Conservation (phyloP, 257 asterid genomes). For the Petrea volubilis region DNA sequence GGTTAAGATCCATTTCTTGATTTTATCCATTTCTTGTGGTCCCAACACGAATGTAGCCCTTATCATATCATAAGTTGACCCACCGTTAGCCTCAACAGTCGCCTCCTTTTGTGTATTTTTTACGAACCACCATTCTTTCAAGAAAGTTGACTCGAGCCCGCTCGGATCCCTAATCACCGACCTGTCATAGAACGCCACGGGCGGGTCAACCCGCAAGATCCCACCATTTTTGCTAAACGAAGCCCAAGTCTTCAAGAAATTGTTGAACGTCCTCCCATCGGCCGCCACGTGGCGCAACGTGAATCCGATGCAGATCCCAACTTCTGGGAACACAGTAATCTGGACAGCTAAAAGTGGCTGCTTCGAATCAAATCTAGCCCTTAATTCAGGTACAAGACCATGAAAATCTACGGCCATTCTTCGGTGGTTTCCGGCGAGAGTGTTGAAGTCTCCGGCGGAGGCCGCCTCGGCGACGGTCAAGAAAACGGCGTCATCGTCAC, state of each 20-base stretch:
- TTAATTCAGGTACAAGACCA: slow-evolving; percentile 34
- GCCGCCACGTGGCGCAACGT: slow-evolving; percentile 48
- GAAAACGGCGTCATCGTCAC: slow-evolving; percentile 28
- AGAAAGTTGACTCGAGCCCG: slow-evolving; percentile 24
- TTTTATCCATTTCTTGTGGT: slow-evolving; percentile 34
- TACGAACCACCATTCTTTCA: slow-evolving; percentile 24
- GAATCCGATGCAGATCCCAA: slow-evolving; percentile 57
- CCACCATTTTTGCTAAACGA: slow-evolving; percentile 13
- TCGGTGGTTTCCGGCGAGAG: slow-evolving; percentile 28
- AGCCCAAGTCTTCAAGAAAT: slow-evolving; percentile 49
- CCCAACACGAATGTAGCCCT: slow-evolving; percentile 42
- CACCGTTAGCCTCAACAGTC: neutral
- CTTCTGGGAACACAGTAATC: slow-evolving; percentile 43
- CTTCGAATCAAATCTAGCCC: slow-evolving; percentile 6
- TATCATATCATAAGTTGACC: neutral
- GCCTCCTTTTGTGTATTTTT: neutral
- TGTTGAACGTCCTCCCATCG: slow-evolving; percentile 59
- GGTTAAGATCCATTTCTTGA: slow-evolving; percentile 43
- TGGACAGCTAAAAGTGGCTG: slow-evolving; percentile 41
- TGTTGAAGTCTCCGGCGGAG: slow-evolving; percentile 19
- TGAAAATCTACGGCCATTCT: slow-evolving; percentile 25
- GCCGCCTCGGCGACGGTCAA: slow-evolving; percentile 39
- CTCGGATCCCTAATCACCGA: slow-evolving; percentile 32
- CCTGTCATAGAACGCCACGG: slow-evolving; percentile 40
- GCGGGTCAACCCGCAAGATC: neutral